These are phyloP conservation scores for Xylaria longipes DNA, from an alignment of 495 filamentous ascomycete species.

Conservation along the genomic window DNA sequence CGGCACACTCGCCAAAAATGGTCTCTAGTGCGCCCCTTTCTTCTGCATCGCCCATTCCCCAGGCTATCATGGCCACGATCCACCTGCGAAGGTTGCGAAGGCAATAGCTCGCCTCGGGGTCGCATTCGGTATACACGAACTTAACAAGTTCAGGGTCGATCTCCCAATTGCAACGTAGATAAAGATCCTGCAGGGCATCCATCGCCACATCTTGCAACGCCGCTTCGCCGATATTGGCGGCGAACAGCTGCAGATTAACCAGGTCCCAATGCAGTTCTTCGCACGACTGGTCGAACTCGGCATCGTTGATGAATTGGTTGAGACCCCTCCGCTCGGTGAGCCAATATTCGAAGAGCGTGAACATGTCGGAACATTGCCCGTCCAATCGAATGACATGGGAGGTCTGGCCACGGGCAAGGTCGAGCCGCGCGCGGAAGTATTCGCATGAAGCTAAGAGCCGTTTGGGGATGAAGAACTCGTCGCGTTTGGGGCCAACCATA, in stretches of 20 bases:
- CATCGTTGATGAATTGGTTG: conserved; percentile 45
- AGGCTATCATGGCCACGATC: conserved; percentile 58
- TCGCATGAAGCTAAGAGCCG: conserved; percentile 47
- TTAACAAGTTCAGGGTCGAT: conserved; percentile 50
- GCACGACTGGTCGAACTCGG: conserved; percentile 37
- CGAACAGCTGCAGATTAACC: conserved; percentile 55
- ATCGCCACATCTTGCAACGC: conserved; percentile 54
- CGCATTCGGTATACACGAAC: conserved; percentile 54
- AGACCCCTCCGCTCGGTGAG: conserved; percentile 47
- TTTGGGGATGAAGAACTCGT: conserved; percentile 49
- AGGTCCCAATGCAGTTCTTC: conserved; percentile 49
- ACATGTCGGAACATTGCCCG: conserved; percentile 52
- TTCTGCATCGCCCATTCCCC: conserved; percentile 43
- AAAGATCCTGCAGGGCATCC: conserved; percentile 57
- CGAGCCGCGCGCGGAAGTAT: conserved; percentile 46
- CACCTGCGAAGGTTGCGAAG: conserved; percentile 54
- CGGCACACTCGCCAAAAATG: conserved; percentile 46
- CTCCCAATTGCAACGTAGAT: conserved; percentile 57
- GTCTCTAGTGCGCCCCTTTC: conserved; percentile 33
- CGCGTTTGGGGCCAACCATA: conserved; percentile 49
- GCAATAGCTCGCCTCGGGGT: conserved; percentile 46
- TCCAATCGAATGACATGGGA: conserved; percentile 46
- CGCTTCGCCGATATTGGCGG: conserved; percentile 48
- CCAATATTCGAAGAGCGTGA: conserved; percentile 55
- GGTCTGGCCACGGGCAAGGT: conserved; percentile 35